Percentiles rank a stretch among this genome's conserved stretches.
Evolutionary conservation across 1,284 basidiomycete species (phyloP).

Genomic region (Golubevia sp.): DNA sequence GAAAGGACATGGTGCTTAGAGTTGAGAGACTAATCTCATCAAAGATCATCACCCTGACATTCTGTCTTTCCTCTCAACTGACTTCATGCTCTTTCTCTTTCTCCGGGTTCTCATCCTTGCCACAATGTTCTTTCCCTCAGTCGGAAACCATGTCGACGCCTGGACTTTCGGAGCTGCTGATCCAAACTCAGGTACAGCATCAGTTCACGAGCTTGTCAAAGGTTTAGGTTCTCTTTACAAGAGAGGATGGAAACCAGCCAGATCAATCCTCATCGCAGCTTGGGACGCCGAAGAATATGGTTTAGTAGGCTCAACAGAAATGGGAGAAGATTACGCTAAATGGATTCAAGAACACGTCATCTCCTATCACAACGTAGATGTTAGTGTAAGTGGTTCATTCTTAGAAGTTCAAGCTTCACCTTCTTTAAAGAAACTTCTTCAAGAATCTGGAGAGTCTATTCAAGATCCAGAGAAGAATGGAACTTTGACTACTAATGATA

Average conservation of each 20-base stretch:
- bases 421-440: slow-evolving; percentile 77
- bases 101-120: background rate
- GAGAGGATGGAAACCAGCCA: slow-evolving; percentile 83
- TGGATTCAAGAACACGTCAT: slow-evolving; percentile 80
- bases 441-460: slow-evolving; percentile 71
- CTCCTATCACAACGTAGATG: slow-evolving; percentile 84
- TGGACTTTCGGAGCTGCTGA: slow-evolving; percentile 70
- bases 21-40: slow-evolving; percentile 62
- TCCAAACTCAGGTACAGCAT: slow-evolving; percentile 83
- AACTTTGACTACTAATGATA: slow-evolving; percentile 57
- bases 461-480: slow-evolving; percentile 65
- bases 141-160: slow-evolving; percentile 23
- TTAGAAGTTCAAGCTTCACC: slow-evolving; percentile 71
- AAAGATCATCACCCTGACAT: slow-evolving; percentile 43
- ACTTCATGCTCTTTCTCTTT: background rate
- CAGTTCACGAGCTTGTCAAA: slow-evolving; percentile 79
- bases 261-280: slow-evolving; percentile 84
- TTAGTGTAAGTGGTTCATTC: slow-evolving; percentile 72
- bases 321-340: slow-evolving; percentile 82
- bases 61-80: slow-evolving; percentile 69
- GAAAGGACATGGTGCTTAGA: background rate
- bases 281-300: slow-evolving; percentile 97
- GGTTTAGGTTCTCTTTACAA: slow-evolving; percentile 77
- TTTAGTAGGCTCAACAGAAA: slow-evolving; percentile 83
- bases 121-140: no score